Base-by-base conservation (phyloP, 495 filamentous ascomycete genomes). In the Penicillium cataractarum region DNA sequence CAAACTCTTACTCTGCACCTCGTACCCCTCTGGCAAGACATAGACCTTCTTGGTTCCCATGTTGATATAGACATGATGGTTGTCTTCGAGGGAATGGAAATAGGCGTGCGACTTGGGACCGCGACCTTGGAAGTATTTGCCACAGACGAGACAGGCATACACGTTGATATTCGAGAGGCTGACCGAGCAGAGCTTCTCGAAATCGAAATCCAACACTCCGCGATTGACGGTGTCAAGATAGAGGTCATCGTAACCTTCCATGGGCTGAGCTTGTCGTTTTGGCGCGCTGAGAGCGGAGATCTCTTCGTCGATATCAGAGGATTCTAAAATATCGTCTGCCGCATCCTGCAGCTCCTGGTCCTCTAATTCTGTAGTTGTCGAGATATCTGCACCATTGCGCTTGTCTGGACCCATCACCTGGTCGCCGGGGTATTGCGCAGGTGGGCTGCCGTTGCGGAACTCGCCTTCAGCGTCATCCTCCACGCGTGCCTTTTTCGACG, bases 141-240 rank as follows among this genome's bases (percentile, higher is more conserved):
- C 96, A 73, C 95, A 99, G 0, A 98, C 92, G 24, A 99, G 83
- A 70, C 95, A 99, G 3, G 96, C 95, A 74, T 99, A 99, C 54
- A 99, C 93, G 67, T 99, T 98, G 79, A 97, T 97, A 71, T 97
- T 98, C 22, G 93, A 96, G 10, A 99, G 80, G 26, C 91, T 94
- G 65, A 98, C 82, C 2, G 96, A 98, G 80, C 95, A 99, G 21
- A 96, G 86, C 82, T 98, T 98, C 70, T 98, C 94, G 74, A 99
- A 99, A 74, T 99, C 95, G 69, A 96, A 97, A 75, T 97, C 93
- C 19, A 97, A 87, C 17, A 96, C 78, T 32, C 77, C 78, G 40
- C 95, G 92, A 77, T 97, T 88, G 76, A 99, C 94, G 3, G 94
- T 98, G 76, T 99, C 96, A 55, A 99, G 90, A 74, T 99, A 99